Percentiles rank a stretch among this genome's conserved stretches.
Conservation (phyloP, 148 eudicot species). For the Diospyros kaki region DNA sequence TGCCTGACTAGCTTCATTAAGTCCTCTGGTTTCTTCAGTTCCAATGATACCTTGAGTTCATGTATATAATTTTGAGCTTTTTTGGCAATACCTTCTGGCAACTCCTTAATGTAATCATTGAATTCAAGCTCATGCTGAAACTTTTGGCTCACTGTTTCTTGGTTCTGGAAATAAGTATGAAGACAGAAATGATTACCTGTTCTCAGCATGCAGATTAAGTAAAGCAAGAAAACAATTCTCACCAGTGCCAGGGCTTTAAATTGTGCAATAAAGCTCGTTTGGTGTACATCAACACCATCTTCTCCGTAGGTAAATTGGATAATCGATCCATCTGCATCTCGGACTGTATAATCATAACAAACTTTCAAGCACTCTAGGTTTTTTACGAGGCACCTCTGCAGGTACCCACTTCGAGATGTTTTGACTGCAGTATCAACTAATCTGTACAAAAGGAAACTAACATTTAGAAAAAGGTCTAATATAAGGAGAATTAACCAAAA, state of each 20-base stretch:
- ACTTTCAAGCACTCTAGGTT: constrained; percentile 88
- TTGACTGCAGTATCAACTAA: constrained; percentile 97
- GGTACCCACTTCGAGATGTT: constrained; percentile 99
- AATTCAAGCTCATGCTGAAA: constrained; percentile 51
- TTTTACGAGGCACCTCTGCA: constrained; percentile 88
- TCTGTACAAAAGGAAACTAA: constrained; percentile 26
- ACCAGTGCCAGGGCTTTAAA: constrained; percentile 78
- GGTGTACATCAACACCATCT: constrained; percentile 92
- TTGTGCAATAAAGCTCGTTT: constrained; percentile 77
- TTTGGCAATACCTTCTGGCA: constrained; percentile 56
- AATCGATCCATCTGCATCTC: constrained; percentile 94
- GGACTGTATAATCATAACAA: constrained; percentile 87
- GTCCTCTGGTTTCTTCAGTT: constrained; percentile 32
- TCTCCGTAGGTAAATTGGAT: constrained; percentile 92
- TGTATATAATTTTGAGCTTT: constrained; percentile 38
- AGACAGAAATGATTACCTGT: neutral
- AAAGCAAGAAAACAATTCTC: constrained; percentile 17
- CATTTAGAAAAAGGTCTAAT: constrained; percentile 4
- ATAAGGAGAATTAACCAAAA: neutral
- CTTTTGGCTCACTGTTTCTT: constrained; percentile 45
- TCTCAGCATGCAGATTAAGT: neutral
- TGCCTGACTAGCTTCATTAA: constrained; percentile 62
- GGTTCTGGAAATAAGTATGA: constrained; percentile 50
- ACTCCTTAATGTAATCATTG: constrained; percentile 47
- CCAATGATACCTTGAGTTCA: constrained; percentile 7